A percentile compares a stretch with the other conserved stretches of the same genome.
phyloP scores from a whole-genome alignment of 192 early-diverging fungal species.

The Backusella macrospora region DNA sequence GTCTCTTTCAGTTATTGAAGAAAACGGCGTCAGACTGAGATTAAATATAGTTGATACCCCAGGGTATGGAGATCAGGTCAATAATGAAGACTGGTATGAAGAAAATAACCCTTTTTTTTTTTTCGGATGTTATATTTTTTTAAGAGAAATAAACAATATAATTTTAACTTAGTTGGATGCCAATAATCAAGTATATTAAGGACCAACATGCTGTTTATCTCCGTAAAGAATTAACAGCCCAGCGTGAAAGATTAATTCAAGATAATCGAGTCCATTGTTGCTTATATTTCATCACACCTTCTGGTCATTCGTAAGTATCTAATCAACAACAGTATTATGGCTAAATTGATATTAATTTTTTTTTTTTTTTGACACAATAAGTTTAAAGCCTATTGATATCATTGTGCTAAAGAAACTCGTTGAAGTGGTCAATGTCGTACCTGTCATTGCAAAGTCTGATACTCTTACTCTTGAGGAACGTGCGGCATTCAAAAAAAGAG shows the following conservation, averaged over 20 bases:
- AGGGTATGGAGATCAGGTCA: conserved; percentile 97
- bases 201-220: conserved; percentile 97
- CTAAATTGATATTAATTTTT: neutral
- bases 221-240: conserved; percentile 88
- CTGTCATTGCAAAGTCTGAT: conserved; percentile 90
- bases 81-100: conserved; percentile 93
- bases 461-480: conserved; percentile 86
- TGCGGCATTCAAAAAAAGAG: conserved; percentile 77
- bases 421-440: conserved; percentile 84
- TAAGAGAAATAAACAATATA: neutral
- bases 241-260: conserved; percentile 86
- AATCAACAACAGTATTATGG: neutral
- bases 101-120: neutral
- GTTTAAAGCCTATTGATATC: conserved; percentile 86
- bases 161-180: conserved; percentile 75
- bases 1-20: conserved; percentile 77
- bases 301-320: conserved; percentile 82
- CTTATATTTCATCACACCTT: conserved; percentile 95
- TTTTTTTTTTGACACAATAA: conserved; percentile 27
- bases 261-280: conserved; percentile 96
- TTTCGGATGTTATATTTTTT: neutral
- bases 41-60: conserved; percentile 98
- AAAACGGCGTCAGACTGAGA: conserved; percentile 91
- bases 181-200: conserved; percentile 98
- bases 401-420: conserved; percentile 83